A percentile compares a stretch with the other conserved stretches of the same genome.
These are phyloP conservation scores for Epichloe typhina DNA, from an alignment of 2,329 filamentous ascomycete genomes.

Conservation along the genomic window DNA sequence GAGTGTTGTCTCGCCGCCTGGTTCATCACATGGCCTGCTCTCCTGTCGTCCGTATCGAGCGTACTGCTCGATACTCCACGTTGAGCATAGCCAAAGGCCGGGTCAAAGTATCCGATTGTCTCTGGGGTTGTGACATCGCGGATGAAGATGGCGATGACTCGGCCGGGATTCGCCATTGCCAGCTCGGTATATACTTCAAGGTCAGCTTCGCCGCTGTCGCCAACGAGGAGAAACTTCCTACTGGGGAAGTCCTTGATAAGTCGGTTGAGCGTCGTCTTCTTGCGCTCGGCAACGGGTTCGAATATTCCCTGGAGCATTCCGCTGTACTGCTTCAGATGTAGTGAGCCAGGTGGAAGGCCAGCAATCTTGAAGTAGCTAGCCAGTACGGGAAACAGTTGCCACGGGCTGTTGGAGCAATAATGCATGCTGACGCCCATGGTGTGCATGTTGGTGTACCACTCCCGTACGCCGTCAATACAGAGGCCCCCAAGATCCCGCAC, in stretches of 20 bases:
- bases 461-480: constrained; percentile 71
- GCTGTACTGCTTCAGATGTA: constrained; percentile 91
- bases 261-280: constrained; percentile 74
- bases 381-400: constrained; percentile 89
- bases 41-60: constrained; percentile 14
- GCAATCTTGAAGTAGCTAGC: constrained; percentile 72
- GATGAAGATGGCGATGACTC: constrained; percentile 81
- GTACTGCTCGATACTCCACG: constrained; percentile 15
- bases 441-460: constrained; percentile 75
- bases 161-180: constrained; percentile 69
- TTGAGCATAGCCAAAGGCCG: constrained; percentile 24
- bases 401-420: constrained; percentile 98
- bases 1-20: constrained; percentile 16
- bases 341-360: constrained; percentile 72
- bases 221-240: constrained; percentile 78
- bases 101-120: constrained; percentile 62
- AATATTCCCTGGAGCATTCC: constrained; percentile 98
- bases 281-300: constrained; percentile 89
- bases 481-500: constrained; percentile 72
- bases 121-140: constrained; percentile 82
- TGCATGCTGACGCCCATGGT: constrained; percentile 78
- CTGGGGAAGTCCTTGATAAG: constrained; percentile 83
- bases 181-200: constrained; percentile 94
- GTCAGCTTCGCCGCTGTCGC: constrained; percentile 93
- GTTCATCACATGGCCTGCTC: neutral